Conservation (phyloP, 1,284 basidiomycete species). For the Sparassis latifolia region DNA sequence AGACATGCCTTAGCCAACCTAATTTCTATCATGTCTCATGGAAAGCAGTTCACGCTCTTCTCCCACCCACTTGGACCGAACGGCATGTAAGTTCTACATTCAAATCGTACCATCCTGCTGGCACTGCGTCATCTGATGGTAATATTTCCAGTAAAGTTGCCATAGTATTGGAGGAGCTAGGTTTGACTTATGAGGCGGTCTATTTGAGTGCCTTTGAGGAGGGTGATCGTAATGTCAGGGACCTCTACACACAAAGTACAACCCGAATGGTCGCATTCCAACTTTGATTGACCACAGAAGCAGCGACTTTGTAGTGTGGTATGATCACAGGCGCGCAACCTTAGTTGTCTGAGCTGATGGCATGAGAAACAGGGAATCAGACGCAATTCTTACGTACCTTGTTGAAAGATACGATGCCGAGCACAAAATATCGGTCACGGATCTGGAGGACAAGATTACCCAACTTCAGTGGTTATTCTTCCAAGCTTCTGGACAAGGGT, state of each 20-base stretch:
- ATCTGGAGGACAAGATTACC: slow-evolving; percentile 13
- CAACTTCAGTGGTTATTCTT: slow-evolving; percentile 24
- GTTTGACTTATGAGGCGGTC: slow-evolving; percentile 4
- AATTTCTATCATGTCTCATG: slow-evolving; percentile 8
- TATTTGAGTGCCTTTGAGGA: slow-evolving; percentile 7
- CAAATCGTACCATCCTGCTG: slow-evolving; percentile 4
- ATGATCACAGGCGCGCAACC: not conserved
- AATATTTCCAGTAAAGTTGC: slow-evolving; percentile 7
- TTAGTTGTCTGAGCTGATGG: not conserved
- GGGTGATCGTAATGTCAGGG: slow-evolving; percentile 3
- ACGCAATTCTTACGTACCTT: slow-evolving; percentile 28
- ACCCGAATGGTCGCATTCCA: slow-evolving; percentile 7
- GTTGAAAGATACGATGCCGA: slow-evolving; percentile 20
- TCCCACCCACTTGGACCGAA: slow-evolving; percentile 15
- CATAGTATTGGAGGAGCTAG: slow-evolving; percentile 2
- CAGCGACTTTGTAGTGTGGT: slow-evolving; percentile 7
- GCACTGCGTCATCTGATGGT: not conserved
- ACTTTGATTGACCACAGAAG: slow-evolving; percentile 6
- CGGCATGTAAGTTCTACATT: slow-evolving; percentile 5
- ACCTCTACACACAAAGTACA: slow-evolving; percentile 5
- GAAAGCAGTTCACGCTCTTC: slow-evolving; percentile 22
- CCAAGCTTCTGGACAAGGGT: slow-evolving; percentile 25
- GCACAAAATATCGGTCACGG: slow-evolving; percentile 18
- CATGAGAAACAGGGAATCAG: slow-evolving; percentile 23
- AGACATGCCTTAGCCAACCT: no score